phyloP scores from a whole-genome alignment of 331 rosid species.

The Erythrophleum ivorense region DNA sequence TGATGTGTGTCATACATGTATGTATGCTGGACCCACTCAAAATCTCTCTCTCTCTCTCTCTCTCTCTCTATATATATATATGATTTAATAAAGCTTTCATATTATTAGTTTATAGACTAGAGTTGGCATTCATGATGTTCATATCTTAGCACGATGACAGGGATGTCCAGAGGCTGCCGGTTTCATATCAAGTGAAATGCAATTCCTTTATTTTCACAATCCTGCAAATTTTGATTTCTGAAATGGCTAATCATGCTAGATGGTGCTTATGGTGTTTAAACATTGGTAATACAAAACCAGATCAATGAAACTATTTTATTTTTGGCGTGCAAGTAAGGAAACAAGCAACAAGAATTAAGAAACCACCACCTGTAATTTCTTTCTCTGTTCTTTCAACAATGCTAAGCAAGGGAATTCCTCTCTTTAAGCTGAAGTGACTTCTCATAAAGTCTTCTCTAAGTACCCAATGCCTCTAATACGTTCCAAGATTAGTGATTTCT shows the following conservation, averaged over 20 bases:
- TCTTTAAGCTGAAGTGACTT: conserved; percentile 48
- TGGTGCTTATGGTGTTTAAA: not conserved
- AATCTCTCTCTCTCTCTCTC: not conserved
- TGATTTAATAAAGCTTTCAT: not conserved
- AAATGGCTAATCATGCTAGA: not conserved
- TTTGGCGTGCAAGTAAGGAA: conserved; percentile 42
- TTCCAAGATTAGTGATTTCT: not conserved
- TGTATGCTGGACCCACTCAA: conserved; percentile 31
- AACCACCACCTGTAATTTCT: conserved; percentile 10
- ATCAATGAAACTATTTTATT: not conserved
- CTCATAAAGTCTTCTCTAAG: not conserved
- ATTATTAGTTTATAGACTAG: not conserved
- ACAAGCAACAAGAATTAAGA: conserved; percentile 2
- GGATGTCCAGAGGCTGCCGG: conserved; percentile 5
- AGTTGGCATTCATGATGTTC: conserved; percentile 32
- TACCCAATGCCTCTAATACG: not conserved
- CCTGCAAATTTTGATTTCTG: not conserved
- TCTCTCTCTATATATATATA: not conserved
- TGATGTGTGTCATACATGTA: conserved; percentile 34
- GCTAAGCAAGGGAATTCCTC: conserved; percentile 34
- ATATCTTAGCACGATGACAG: conserved; percentile 27
- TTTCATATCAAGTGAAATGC: not conserved
- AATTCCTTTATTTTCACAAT: not conserved
- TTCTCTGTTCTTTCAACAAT: not conserved
- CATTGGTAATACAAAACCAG: not conserved